Evolutionary conservation across 2,329 filamentous ascomycete genomes (phyloP).

Genomic region (Xylariaceae sp.): DNA sequence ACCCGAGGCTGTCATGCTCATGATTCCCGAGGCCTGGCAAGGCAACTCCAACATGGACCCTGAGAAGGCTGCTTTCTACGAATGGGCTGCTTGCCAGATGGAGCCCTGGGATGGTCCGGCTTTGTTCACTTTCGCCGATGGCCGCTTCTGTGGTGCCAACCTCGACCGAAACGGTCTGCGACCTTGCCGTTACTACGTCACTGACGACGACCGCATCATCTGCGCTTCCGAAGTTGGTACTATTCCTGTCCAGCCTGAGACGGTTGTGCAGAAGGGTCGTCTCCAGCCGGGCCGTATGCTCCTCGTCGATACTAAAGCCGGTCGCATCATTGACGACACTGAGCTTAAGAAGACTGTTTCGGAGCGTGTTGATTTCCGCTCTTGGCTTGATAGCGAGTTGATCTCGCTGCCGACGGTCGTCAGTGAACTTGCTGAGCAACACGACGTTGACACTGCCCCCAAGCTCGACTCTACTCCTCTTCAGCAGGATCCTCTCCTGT

Average conservation of each 20-base stretch:
- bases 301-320: slow-evolving; percentile 81
- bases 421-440: slow-evolving; percentile 53
- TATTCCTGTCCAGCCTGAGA: slow-evolving; percentile 84
- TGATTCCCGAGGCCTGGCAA: slow-evolving; percentile 98
- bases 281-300: slow-evolving; percentile 94
- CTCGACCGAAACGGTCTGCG: slow-evolving; percentile 91
- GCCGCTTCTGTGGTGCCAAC: slow-evolving; percentile 94
- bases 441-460: slow-evolving; percentile 56
- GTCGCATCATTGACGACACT: slow-evolving; percentile 88
- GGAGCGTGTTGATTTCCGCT: slow-evolving; percentile 78
- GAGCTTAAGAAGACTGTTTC: slow-evolving; percentile 87
- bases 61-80: slow-evolving; percentile 94
- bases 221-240: slow-evolving; percentile 96
- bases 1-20: slow-evolving; percentile 95
- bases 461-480: slow-evolving; percentile 64
- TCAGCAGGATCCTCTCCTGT: slow-evolving; percentile 78
- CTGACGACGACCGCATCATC: slow-evolving; percentile 94
- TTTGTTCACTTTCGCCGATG: slow-evolving; percentile 94
- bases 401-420: slow-evolving; percentile 74
- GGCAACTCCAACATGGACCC: slow-evolving; percentile 89
- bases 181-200: slow-evolving; percentile 94
- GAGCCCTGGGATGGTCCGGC: slow-evolving; percentile 97
- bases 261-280: slow-evolving; percentile 85
- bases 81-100: slow-evolving; percentile 98
- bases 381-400: slow-evolving; percentile 82